These are phyloP conservation scores for Fusarium citri DNA, from an alignment of 2,329 filamentous ascomycete genomes.

Conservation along the genomic window DNA sequence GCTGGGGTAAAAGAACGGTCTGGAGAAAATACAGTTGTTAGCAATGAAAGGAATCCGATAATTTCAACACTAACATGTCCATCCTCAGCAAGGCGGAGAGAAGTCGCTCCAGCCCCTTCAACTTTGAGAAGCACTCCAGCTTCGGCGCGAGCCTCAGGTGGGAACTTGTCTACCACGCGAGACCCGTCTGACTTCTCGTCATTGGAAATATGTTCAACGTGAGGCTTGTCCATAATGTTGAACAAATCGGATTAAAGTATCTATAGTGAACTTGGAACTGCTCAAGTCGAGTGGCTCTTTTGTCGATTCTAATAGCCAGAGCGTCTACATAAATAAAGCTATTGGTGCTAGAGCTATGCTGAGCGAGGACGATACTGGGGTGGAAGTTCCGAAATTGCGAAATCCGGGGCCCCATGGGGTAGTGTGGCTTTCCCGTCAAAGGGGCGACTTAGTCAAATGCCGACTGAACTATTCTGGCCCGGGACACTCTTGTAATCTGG, in stretches of 20 bases:
- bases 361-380: background rate
- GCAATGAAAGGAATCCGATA: background rate
- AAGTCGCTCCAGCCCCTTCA: too few relatives aligned
- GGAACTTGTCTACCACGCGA: conserved; percentile 10
- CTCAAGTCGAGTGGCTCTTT: conserved; percentile 6
- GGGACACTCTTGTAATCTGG: too few relatives aligned
- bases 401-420: conserved; percentile 25
- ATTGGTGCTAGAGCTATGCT: background rate
- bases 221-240: conserved; percentile 30
- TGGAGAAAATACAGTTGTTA: background rate
- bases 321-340: conserved; percentile 20
- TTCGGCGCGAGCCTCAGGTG: conserved; percentile 28
- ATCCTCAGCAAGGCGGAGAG: conserved; percentile 34
- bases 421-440: too few relatives aligned
- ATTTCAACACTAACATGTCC: conserved; percentile 20
- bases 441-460: too few relatives aligned
- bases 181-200: conserved; percentile 12
- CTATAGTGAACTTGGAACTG: background rate
- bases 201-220: conserved; percentile 31
- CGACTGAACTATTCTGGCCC: too few relatives aligned
- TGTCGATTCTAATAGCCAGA: background rate
- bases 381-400: conserved; percentile 33
- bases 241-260: background rate
- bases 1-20: too few relatives aligned
- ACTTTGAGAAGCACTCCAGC: conserved; percentile 25